These are phyloP conservation scores for Climacium dendroides DNA, from an alignment of 225 moss, liverwort and hornwort genomes.

Conservation along the genomic window DNA sequence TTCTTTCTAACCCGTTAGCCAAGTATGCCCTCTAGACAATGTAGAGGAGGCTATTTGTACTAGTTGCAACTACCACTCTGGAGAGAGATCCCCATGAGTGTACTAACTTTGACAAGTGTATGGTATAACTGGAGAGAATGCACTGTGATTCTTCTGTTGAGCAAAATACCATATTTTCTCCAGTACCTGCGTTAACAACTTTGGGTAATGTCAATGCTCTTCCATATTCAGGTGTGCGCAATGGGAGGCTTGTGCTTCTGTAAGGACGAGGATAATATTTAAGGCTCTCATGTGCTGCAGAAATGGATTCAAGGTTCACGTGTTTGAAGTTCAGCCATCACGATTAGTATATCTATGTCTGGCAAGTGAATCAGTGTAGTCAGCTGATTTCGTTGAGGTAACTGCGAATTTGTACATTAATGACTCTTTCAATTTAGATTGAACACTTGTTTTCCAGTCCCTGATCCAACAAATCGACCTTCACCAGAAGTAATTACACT, in stretches of 20 bases:
- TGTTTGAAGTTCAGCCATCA: neutral
- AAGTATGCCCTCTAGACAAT: neutral
- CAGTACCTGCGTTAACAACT: neutral
- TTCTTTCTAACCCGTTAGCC: neutral
- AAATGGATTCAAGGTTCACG: neutral
- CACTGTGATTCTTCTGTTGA: neutral
- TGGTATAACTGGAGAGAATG: neutral
- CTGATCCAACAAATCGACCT: neutral
- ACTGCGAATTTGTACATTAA: neutral
- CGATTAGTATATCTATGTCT: neutral
- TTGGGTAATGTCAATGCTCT: neutral
- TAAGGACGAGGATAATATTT: neutral
- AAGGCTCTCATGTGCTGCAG: neutral
- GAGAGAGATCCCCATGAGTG: neutral
- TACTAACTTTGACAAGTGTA: neutral
- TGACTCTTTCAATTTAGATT: neutral
- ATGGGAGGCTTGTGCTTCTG: neutral
- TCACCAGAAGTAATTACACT: neutral
- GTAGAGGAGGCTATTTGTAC: neutral
- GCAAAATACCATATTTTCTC: neutral
- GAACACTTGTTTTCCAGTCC: neutral
- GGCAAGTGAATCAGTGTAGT: neutral
- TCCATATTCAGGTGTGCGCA: neutral
- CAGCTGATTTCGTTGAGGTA: neutral
- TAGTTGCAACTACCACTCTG: neutral